These are phyloP conservation scores for Rhodotorula sp. DNA, from an alignment of 1,284 basidiomycete genomes.

Conservation along the genomic window DNA sequence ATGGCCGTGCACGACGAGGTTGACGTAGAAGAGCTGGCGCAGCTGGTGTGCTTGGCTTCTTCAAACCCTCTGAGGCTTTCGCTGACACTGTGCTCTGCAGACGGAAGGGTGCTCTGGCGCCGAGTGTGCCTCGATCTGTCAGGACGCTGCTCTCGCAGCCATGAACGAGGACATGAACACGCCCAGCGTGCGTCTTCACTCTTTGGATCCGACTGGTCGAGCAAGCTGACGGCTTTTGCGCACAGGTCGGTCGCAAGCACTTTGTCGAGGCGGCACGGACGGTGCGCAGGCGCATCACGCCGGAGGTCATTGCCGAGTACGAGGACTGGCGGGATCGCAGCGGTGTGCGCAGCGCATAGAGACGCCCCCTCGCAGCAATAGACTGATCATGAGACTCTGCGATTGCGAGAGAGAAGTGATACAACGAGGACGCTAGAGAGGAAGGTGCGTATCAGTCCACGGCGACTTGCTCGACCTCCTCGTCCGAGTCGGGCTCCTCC, in stretches of 20 bases:
- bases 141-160: conserved; percentile 89
- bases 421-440: background rate
- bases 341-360: conserved; percentile 41
- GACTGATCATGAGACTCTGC: background rate
- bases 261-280: conserved; percentile 73
- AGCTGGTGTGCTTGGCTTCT: conserved; percentile 60
- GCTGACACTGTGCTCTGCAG: conserved; percentile 54
- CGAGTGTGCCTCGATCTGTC: conserved; percentile 87
- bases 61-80: background rate
- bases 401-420: background rate
- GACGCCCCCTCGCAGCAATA: background rate
- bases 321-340: conserved; percentile 60
- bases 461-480: conserved; percentile 7
- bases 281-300: conserved; percentile 81
- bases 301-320: conserved; percentile 71
- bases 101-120: conserved; percentile 95
- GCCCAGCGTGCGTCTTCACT: conserved; percentile 61
- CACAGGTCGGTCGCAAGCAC: conserved; percentile 70
- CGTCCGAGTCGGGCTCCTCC: conserved; percentile 46
- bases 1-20: conserved; percentile 79
- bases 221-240: background rate
- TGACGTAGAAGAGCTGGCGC: conserved; percentile 69
- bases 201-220: background rate
- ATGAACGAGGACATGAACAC: conserved; percentile 84
- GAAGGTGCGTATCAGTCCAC: background rate